Evolutionary conservation across 176 grass and related monocot species (phyloP).

Genomic region (Saccharum spontaneum): DNA sequence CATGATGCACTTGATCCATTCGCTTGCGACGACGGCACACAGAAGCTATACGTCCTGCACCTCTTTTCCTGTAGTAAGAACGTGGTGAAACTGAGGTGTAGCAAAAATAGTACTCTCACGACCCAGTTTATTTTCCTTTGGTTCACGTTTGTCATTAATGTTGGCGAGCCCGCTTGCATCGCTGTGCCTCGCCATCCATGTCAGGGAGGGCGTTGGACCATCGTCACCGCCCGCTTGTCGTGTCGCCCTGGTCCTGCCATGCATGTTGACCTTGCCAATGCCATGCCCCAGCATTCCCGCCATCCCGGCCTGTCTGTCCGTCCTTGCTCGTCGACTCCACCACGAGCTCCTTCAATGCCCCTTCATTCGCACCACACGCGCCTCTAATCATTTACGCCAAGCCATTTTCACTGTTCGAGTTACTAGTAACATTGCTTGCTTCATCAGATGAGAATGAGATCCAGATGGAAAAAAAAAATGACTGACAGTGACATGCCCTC

Average conservation of each 20-base stretch:
- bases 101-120: not conserved
- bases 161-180: conserved; percentile 16
- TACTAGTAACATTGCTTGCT: not conserved
- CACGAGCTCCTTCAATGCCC: not conserved
- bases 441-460: too few species aligned
- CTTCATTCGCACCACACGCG: conserved; percentile 18
- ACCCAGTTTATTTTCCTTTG: not conserved
- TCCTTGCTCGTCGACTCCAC: not conserved
- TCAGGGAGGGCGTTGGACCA: conserved; percentile 32
- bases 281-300: not conserved
- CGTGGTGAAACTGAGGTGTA: not conserved
- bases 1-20: not conserved
- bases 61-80: too few species aligned
- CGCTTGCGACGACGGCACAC: not conserved
- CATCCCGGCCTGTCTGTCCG: conserved; percentile 3
- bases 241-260: not conserved
- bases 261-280: conserved; percentile 43
- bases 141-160: conserved; percentile 45
- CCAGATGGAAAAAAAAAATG: too few species aligned
- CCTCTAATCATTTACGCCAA: conserved; percentile 42
- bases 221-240: conserved; percentile 15
- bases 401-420: not conserved
- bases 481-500: too few species aligned
- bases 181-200: conserved; percentile 36
- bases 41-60: too few species aligned